These are phyloP conservation scores for Trichoderma virens DNA, from an alignment of 495 filamentous ascomycete species.

Conservation along the genomic window DNA sequence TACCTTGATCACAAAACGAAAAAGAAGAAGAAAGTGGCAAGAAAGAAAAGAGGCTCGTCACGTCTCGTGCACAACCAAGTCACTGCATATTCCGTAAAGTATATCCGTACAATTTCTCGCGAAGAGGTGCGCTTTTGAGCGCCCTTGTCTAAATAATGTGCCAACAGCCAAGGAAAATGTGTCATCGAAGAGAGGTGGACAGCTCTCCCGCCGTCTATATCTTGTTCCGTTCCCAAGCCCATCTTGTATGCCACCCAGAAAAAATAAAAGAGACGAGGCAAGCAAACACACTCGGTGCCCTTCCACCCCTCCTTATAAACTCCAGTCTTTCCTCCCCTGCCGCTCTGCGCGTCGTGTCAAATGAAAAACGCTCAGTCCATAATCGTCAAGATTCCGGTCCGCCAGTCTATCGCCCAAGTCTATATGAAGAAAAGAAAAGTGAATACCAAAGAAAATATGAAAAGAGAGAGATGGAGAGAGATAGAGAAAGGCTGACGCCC, in stretches of 20 bases:
- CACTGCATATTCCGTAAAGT: not conserved
- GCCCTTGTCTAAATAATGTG: constrained; percentile 2
- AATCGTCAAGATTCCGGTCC: constrained; percentile 4
- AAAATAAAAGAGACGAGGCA: not conserved
- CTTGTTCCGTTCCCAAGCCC: not conserved
- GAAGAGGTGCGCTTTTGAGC: constrained; percentile 9
- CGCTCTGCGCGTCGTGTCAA: not conserved
- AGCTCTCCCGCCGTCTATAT: constrained; percentile 1
- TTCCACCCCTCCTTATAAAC: not conserved
- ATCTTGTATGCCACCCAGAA: not conserved
- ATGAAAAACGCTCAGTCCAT: constrained; percentile 4
- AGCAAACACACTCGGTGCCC: not conserved
- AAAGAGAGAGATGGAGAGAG: constrained; percentile 15
- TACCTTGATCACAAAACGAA: not conserved
- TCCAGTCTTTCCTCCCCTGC: not conserved
- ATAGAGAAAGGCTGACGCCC: too few species aligned
- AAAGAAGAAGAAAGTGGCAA: not conserved
- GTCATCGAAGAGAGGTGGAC: not conserved
- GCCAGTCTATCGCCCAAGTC: constrained; percentile 8
- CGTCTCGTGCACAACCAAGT: not conserved
- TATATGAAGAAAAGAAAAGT: not conserved
- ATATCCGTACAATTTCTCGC: constrained; percentile 4
- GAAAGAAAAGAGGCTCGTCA: not conserved
- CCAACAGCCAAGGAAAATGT: not conserved
- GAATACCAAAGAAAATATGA: constrained; percentile 16